Base-by-base conservation (phyloP, 495 filamentous ascomycete genomes). In the Trichoderma reesei region DNA sequence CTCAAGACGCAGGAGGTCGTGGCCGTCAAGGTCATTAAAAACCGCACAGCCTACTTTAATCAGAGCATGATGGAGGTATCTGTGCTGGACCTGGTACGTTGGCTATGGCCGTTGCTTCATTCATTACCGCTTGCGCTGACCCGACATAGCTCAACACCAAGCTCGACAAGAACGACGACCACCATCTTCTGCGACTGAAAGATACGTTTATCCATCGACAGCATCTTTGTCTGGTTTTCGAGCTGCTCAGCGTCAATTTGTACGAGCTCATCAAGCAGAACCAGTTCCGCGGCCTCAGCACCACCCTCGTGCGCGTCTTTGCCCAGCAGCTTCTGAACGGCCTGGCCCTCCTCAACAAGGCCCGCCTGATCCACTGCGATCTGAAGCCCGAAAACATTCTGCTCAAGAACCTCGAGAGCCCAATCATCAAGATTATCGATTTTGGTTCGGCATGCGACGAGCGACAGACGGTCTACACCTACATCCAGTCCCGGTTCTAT, bases 1-100 rank as follows among this genome's bases (percentile, higher is more conserved):
- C 75, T 98, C 68, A 96, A 95, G 74, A 97, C 95, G 0, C 91
- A 96, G 72, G 95, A 99, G 74, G 95, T 99, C 41, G 93, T 99
- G 34, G 95, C 95, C 1, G 95, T 99, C 65, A 99, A 99, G 78
- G 95, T 98, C 37, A 93, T 99, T 77, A 99, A 99, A 75, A 99
- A 99, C 74, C 86, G 95, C 73, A 98, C 94, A 0, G 95, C 95
- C 18, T 99, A 99, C 71, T 99, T 99, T 80, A 99, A 99, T 71
- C 95, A 99, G 75, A 99, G 95, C 73, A 99, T 99, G 95, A 99
- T 99, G 95, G 95, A 99, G 70, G 95, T 99, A 36, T 99, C 95
- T 8, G 95, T 99, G 8, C 79, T 99, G 37, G 95, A 99, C 74
- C 72, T 99, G 81, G 92, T 97, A 9, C 37, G 18, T 63, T 31